Evolutionary conservation across 345 rosid genomes (phyloP), one percentile per base, ranked within the genome.

Genomic region (Microthlaspi erraticum): DNA sequence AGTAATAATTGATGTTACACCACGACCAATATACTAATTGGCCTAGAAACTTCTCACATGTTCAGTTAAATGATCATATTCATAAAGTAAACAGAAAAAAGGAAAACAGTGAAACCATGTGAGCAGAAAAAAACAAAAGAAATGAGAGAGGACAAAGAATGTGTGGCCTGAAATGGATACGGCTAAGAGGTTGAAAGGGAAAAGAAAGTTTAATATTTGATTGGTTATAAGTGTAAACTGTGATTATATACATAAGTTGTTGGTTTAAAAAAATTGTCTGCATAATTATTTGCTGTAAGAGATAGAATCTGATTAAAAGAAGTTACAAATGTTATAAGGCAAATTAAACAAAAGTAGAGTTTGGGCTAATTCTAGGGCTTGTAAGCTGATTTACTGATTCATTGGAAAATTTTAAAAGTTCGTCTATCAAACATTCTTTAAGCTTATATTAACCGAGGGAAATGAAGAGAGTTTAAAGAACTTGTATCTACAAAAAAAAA

Each of bases 111-210:
- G 38, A 65, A 41, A 26, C 29, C n/a, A 14, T 16, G 61, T 52
- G 39, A 39, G 16, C 10, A 37, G 33, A 2, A 64, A 11, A 50
- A 45, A 20, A 37, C 46, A 50, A 14, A 65, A 37, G 19, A 50
- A 37, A 23, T 14, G 38, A 37, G 42, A 60, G 3, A 16, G 61
- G 61, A 17, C 41, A 53, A 38, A 38, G 19, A 29, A 8, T 54
- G 53, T 31, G 63, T 67, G 63, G 53, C 12, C 41, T 54, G n/a
- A 67, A 67, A 54, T 13, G 41, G 18, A 52, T 12, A 18, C 31
- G 33, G 33, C 23, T 20, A 65, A 49, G 36, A 49, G 57, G 32
- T 3, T 46, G 43, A 45, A 11, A 17, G 54, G 16, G 8, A 16
- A 33, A 31, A 34, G 2, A 16, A 33, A 9, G 23, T 2, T 33